Conservation (phyloP, 768 basidiomycete genomes). For the Suillus decipiens region DNA sequence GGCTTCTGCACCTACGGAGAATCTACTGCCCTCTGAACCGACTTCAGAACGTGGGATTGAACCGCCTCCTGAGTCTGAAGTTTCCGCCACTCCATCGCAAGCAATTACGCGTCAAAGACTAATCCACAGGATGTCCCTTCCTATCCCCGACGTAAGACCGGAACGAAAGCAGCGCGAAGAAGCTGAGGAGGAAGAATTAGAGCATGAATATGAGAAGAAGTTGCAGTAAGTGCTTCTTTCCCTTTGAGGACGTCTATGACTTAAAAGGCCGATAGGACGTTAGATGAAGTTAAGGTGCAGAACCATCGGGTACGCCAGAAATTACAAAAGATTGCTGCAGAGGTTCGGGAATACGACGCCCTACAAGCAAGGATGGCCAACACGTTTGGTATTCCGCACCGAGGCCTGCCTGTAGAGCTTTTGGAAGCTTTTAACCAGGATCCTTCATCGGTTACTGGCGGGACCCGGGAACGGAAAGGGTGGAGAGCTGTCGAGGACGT, state of each 20-base stretch:
- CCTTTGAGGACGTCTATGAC: background rate
- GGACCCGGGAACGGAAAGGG: conserved; percentile 58
- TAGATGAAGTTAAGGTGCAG: conserved; percentile 58
- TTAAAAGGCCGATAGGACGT: conserved; percentile 36
- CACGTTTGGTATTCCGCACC: conserved; percentile 48
- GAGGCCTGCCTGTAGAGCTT: conserved; percentile 60
- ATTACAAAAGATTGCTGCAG: conserved; percentile 62
- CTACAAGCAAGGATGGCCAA: conserved; percentile 54
- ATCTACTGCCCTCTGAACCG: conserved; percentile 8
- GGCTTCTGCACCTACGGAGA: conserved; percentile 11
- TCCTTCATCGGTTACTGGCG: conserved; percentile 71
- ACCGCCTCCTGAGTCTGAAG: conserved; percentile 4
- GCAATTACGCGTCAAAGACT: conserved; percentile 3
- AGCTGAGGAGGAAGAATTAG: conserved; percentile 49
- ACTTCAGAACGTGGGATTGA: conserved; percentile 13
- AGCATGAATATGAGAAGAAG: conserved; percentile 55
- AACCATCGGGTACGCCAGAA: conserved; percentile 72
- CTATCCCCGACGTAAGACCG: conserved; percentile 6
- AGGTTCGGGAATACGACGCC: conserved; percentile 65
- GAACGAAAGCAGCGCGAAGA: conserved; percentile 34
- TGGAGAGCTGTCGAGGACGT: conserved; percentile 82
- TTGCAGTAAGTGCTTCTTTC: conserved; percentile 20
- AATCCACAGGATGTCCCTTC: conserved; percentile 39
- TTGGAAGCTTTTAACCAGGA: conserved; percentile 77
- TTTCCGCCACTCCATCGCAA: background rate